Base-by-base conservation (phyloP, 176 grass and related monocot genomes). In the Aegilops longissima region DNA sequence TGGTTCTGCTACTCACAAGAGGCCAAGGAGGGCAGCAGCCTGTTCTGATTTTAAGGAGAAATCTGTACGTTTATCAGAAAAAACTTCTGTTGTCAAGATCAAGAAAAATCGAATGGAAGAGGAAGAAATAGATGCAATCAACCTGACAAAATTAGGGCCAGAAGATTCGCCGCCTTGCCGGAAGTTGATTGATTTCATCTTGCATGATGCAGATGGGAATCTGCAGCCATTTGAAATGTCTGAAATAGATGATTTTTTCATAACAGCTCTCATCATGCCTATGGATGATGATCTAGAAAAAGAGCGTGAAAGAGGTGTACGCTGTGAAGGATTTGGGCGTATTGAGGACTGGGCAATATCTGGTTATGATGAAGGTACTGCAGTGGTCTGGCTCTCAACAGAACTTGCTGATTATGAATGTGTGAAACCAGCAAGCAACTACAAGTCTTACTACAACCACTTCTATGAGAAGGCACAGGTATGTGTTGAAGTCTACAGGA, bases 391-490 rank as follows among this genome's bases (percentile, higher is more conserved):
- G 97, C 78, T 99, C 38, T 94, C 92, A 78, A 99, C 97, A 80
- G 97, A 99, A 92, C 67, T 88, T 89, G 94, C 94, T 80, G 97
- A 96, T 36, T 99, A 99, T 76, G 97, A 99, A 89, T 99, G 97
- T 87, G 93, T 96, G 81, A 99, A 96, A 71, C 97, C 97, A 79
- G 86, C 97, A 85, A 79, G 77, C 82, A 90, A 62, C 76, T 99
- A 99, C 88, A 99, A 93, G 77, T 93, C 87, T 47, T 94, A 93
- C 84, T 99, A 91, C 80, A 94, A 90, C 66, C 86, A 92, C 61
- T 99, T 99, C 76, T 93, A 91, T 88, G 92, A 93, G 70, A 99
- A 99, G 89, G 97, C 97, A 58, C 86, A 91, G 58, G 88, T 96
- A n/a, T 99, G 97, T 82, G 86, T 99, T 87, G 90, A 96, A 73